phyloP scores from a whole-genome alignment of 2,329 filamentous ascomycete species.

The Stemphylium beticola region DNA sequence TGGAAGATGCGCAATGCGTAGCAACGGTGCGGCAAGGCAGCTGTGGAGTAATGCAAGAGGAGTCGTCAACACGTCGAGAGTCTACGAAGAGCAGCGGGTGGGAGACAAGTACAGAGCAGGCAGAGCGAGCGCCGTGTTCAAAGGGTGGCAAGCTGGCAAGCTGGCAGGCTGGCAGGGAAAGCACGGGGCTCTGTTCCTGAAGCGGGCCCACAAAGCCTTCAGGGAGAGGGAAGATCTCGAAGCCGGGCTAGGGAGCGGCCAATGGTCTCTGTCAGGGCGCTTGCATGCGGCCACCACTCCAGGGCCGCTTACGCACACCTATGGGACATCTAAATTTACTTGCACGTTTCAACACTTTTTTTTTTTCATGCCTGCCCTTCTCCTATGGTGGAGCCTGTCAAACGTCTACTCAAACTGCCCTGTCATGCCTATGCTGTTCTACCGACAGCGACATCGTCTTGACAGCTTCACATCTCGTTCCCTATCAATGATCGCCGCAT shows the following conservation, averaged over 20 bases:
- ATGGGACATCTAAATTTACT: conserved; percentile 31
- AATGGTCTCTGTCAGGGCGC: conserved; percentile 26
- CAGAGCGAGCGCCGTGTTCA: conserved; percentile 7
- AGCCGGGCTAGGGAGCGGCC: conserved; percentile 20
- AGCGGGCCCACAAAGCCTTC: conserved; percentile 11
- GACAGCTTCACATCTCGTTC: not conserved
- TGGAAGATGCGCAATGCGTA: not conserved
- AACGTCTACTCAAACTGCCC: conserved; percentile 6
- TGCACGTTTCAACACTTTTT: conserved; percentile 26
- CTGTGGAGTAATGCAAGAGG: conserved; percentile 3
- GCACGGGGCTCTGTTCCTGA: conserved; percentile 14
- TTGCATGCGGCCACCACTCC: conserved; percentile 28
- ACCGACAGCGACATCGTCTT: not conserved
- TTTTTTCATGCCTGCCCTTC: not conserved
- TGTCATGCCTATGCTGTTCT: conserved; percentile 4
- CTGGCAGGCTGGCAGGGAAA: conserved; percentile 11
- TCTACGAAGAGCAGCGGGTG: not conserved
- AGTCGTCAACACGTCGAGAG: not conserved
- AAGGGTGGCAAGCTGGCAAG: conserved; percentile 10
- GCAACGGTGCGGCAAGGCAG: not conserved
- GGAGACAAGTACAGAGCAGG: not conserved
- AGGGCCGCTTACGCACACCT: conserved; percentile 30
- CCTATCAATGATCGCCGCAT: not conserved
- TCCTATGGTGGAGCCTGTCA: conserved; percentile 20
- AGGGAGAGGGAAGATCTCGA: conserved; percentile 27